Evolutionary conservation across 345 rosid genomes (phyloP).

Genomic region (Eucalyptus cloeziana): DNA sequence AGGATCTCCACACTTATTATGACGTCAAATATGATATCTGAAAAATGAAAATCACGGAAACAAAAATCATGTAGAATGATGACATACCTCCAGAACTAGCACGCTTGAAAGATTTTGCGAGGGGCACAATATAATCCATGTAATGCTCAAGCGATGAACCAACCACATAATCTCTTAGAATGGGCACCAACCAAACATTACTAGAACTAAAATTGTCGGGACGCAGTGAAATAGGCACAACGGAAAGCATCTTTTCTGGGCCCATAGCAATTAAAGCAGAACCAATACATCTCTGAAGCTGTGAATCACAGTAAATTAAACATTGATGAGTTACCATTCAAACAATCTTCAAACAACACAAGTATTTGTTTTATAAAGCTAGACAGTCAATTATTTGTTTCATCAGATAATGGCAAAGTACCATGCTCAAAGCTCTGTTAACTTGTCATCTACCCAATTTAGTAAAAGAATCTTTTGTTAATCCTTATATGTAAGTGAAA

Average conservation of each 20-base stretch:
- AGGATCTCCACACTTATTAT: neutral
- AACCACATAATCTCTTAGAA: constrained; percentile 45
- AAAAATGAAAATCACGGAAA: neutral
- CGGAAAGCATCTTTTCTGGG: constrained; percentile 50
- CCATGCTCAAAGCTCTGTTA: neutral
- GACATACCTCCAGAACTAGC: constrained; percentile 55
- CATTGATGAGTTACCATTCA: neutral
- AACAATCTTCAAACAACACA: constrained; percentile 1
- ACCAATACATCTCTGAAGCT: constrained; percentile 78
- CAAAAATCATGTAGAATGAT: neutral
- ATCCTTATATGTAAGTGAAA: neutral
- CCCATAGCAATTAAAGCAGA: constrained; percentile 81
- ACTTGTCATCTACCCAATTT: neutral
- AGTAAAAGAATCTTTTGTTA: neutral
- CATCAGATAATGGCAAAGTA: neutral
- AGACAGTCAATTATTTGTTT: neutral
- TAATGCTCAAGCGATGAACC: constrained; percentile 73
- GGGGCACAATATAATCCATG: constrained; percentile 76
- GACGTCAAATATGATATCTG: neutral
- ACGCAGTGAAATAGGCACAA: constrained; percentile 57
- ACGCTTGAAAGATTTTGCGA: constrained; percentile 49
- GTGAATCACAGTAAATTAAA: constrained; percentile 8
- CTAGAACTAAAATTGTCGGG: constrained; percentile 37
- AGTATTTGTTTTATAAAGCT: neutral
- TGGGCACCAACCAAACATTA: constrained; percentile 74